These are phyloP conservation scores for Voacanga thouarsii DNA, from an alignment of 257 asterid genomes.

Conservation along the genomic window DNA sequence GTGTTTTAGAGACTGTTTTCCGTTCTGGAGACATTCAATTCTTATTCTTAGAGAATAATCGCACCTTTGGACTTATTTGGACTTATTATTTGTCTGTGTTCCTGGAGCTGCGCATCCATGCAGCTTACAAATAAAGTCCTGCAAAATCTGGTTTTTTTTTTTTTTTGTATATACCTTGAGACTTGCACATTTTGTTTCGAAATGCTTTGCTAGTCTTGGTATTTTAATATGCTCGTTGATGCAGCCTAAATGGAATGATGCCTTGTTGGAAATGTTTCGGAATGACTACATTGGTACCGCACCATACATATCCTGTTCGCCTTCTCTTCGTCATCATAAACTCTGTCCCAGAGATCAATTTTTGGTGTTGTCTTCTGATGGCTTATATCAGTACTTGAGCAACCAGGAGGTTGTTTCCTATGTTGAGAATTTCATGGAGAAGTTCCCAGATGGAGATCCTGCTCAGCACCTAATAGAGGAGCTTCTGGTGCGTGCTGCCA, in stretches of 20 bases:
- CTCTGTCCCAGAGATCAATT: constrained; percentile 86
- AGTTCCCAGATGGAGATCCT: constrained; percentile 96
- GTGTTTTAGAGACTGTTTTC: not conserved
- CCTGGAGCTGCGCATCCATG: not conserved
- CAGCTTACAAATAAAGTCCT: not conserved
- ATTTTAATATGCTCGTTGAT: constrained; percentile 35
- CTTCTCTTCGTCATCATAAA: constrained; percentile 89
- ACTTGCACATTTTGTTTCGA: constrained; percentile 13
- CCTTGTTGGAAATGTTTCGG: constrained; percentile 81
- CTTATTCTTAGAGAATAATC: not conserved
- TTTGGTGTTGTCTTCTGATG: constrained; percentile 95
- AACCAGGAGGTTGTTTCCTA: constrained; percentile 87
- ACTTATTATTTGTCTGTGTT: not conserved
- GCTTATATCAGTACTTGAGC: constrained; percentile 90
- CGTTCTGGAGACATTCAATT: not conserved
- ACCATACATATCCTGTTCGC: constrained; percentile 82
- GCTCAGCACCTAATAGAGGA: constrained; percentile 96
- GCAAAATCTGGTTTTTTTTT: not conserved
- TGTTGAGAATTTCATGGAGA: constrained; percentile 89
- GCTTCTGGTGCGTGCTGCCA: constrained; percentile 91
- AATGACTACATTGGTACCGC: constrained; percentile 90
- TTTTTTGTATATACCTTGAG: not conserved
- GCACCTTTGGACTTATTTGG: not conserved
- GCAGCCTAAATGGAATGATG: constrained; percentile 89
- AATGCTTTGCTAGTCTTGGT: constrained; percentile 24